phyloP scores from a whole-genome alignment of 2,329 filamentous ascomycete species.

The Penicillium griseofulvum region DNA sequence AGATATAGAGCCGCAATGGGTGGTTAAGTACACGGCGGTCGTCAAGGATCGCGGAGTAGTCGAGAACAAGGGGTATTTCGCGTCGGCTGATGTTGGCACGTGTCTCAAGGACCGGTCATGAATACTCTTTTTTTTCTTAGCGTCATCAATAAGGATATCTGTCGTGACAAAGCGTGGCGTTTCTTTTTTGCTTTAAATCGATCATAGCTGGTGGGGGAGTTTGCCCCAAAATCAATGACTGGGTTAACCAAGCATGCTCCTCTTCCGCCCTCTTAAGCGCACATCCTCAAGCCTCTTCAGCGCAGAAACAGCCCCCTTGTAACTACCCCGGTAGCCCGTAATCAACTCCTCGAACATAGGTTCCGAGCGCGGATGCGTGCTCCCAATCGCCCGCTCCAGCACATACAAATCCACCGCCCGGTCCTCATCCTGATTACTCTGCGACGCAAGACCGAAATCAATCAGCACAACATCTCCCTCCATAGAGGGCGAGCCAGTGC shows the following conservation, averaged over 20 bases:
- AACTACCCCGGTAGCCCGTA: constrained; percentile 68
- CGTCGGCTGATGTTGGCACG: constrained; percentile 68
- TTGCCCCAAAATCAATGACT: constrained; percentile 10
- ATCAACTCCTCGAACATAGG: constrained; percentile 71
- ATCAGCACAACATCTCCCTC: constrained; percentile 83
- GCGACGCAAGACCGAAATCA: constrained; percentile 86
- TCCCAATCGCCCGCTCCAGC: constrained; percentile 87
- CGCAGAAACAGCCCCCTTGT: constrained; percentile 71
- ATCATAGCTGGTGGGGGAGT: constrained; percentile 5
- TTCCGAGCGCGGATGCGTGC: constrained; percentile 86
- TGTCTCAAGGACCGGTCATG: constrained; percentile 36
- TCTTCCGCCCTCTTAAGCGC: constrained; percentile 87
- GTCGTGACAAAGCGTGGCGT: constrained; percentile 25
- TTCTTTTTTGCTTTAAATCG: constrained; percentile 12
- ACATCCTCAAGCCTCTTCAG: constrained; percentile 87
- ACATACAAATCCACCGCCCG: constrained; percentile 95
- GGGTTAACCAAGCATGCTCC: constrained; percentile 85
- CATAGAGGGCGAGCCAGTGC: constrained; percentile 31
- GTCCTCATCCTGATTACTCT: constrained; percentile 83
- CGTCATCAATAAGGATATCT: background rate
- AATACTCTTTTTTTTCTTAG: constrained; percentile 6
- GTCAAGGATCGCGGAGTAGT: constrained; percentile 92
- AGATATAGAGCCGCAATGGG: constrained; percentile 85
- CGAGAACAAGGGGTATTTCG: constrained; percentile 98
- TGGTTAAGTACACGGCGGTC: constrained; percentile 95